These are phyloP conservation scores for Pichia cephalocereana DNA, from an alignment of 805 yeast genomes.

Conservation along the genomic window DNA sequence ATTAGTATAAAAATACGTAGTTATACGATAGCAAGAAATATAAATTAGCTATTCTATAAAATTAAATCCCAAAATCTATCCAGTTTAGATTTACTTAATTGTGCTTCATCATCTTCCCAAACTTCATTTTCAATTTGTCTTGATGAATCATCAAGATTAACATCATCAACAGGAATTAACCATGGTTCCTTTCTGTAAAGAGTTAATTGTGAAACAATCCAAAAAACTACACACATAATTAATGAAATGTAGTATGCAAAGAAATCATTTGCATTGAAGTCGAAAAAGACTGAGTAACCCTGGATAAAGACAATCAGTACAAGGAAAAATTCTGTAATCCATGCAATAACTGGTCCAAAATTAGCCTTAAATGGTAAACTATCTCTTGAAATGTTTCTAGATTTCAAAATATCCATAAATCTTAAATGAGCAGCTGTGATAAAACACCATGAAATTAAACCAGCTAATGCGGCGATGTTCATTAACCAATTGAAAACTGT, in stretches of 20 bases:
- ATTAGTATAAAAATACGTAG: too few relatives aligned
- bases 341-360: constrained; percentile 59
- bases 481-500: constrained; percentile 65
- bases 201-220: constrained; percentile 43
- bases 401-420: constrained; percentile 56
- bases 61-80: constrained; percentile 11
- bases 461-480: constrained; percentile 68
- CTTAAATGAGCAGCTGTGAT: constrained; percentile 57
- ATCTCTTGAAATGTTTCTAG: constrained; percentile 57
- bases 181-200: constrained; percentile 39
- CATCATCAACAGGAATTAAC: constrained; percentile 42
- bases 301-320: constrained; percentile 56
- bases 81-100: background rate
- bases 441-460: constrained; percentile 67
- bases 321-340: constrained; percentile 49
- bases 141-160: constrained; percentile 34
- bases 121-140: constrained; percentile 32
- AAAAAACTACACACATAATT: constrained; percentile 46
- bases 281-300: constrained; percentile 59
- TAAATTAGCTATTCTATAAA: background rate
- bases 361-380: constrained; percentile 65
- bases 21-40: too few relatives aligned
- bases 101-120: constrained; percentile 39
- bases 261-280: constrained; percentile 45
- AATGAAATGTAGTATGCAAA: constrained; percentile 67